Evolutionary conservation across 225 moss, liverwort and hornwort species (phyloP), one percentile per base, ranked within the genome.

Genomic region (Pseudoscleropodium purum): DNA sequence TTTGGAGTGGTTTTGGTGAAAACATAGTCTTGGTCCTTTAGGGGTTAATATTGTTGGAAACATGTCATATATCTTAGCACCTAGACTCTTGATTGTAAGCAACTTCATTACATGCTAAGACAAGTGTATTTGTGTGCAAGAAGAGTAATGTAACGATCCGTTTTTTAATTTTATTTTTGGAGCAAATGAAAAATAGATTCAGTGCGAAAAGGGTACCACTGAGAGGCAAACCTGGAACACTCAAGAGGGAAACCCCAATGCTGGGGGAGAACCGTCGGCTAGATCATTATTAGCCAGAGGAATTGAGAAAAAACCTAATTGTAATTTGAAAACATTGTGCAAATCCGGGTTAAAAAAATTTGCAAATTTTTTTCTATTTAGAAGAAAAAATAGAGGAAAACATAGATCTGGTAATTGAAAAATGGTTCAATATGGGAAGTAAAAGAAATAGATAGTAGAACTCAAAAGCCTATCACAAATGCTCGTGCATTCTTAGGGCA

Each of bases 111-210:
- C 27, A 15, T 43, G 73, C 16, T 43, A 9, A 29, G 43, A 73
- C 14, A 41, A 68, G 13, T 68, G 23, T 37, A 2, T 13, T 37
- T 68, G 37, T 37, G 11, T 36, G 10, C 37, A 7, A 68, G 1
- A 2, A n/a, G n/a, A n/a, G 23, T 21, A 20, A 64, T 68, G 0
- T 4, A n/a, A n/a, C 5, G 23, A 21, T 2, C 4, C 6, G 6
- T 21, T 20, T 21, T 37, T 21, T 12, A 23, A 10, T 21, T 37
- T 68, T 6, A 36, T 5, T 11, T 37, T 11, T 21, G 9, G 68
- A 68, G 5, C 5, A 37, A 68, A 20, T 20, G 6, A n/a, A 68
- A 52, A 12, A 68, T n/a, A 6, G 2, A 21, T 68, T 37, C 3
- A 6, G 1, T 21, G 6, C 36, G 20, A 68, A 36, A 67, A 67